These are phyloP conservation scores for Oropetium thomaeum DNA, from an alignment of 176 grass and related monocot species.

Conservation along the genomic window DNA sequence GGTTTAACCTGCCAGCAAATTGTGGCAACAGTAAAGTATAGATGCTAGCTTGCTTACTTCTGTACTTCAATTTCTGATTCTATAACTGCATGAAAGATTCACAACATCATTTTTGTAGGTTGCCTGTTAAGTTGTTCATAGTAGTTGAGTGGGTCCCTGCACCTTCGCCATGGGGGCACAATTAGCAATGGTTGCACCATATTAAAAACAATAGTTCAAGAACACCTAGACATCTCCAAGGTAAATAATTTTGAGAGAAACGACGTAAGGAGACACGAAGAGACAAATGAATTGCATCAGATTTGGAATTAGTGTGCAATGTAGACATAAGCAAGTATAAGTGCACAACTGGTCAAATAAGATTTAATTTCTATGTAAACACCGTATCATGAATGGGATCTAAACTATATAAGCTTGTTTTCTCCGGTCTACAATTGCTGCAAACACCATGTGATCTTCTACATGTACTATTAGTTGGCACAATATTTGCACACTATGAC, in stretches of 20 bases:
- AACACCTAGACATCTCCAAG: background rate
- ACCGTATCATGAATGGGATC: background rate
- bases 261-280: background rate
- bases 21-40: background rate
- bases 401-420: background rate
- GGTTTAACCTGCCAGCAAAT: background rate
- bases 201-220: background rate
- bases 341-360: background rate
- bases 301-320: background rate
- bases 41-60: background rate
- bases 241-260: background rate
- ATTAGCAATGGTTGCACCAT: background rate
- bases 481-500: background rate
- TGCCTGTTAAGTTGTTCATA: background rate
- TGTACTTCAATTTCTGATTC: background rate
- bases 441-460: background rate
- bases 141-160: background rate
- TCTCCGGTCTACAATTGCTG: background rate
- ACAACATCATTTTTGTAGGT: background rate
- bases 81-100: background rate
- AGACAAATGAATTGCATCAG: background rate
- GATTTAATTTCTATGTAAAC: background rate
- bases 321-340: background rate
- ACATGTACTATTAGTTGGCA: background rate
- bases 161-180: background rate